These are phyloP conservation scores for Verticillium tricorpus DNA, from an alignment of 2,329 filamentous ascomycete genomes.

Conservation along the genomic window DNA sequence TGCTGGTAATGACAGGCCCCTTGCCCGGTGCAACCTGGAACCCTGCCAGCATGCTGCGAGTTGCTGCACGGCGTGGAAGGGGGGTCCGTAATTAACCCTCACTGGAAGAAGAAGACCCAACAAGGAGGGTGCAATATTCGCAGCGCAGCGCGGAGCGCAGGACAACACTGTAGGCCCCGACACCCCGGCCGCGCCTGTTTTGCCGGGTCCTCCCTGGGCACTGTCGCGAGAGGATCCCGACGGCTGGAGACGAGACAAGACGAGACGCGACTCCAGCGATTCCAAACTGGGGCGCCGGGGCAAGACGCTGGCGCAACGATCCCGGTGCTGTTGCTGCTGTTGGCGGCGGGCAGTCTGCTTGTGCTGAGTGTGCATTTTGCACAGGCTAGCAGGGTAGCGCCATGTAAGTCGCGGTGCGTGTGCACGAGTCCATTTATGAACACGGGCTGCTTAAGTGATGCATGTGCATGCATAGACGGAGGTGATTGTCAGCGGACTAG, in stretches of 20 bases:
- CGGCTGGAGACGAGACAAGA: neutral
- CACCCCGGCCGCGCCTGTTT: neutral
- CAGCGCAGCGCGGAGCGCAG: neutral
- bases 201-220: neutral
- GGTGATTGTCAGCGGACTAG: neutral
- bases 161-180: neutral
- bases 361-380: neutral
- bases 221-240: neutral
- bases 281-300: neutral
- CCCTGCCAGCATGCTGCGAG: neutral
- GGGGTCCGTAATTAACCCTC: conserved; percentile 1
- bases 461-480: neutral
- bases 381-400: neutral
- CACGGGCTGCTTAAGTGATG: neutral
- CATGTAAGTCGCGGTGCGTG: neutral
- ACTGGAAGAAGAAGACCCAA: neutral
- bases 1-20: conserved; percentile 1
- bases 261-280: neutral
- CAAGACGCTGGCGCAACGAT: neutral
- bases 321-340: neutral
- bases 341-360: neutral
- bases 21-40: neutral
- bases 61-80: neutral
- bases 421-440: neutral
- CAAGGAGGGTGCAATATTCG: neutral